Conservation (phyloP, 2,329 filamentous ascomycete species). For the Neonectria neomacrospora region DNA sequence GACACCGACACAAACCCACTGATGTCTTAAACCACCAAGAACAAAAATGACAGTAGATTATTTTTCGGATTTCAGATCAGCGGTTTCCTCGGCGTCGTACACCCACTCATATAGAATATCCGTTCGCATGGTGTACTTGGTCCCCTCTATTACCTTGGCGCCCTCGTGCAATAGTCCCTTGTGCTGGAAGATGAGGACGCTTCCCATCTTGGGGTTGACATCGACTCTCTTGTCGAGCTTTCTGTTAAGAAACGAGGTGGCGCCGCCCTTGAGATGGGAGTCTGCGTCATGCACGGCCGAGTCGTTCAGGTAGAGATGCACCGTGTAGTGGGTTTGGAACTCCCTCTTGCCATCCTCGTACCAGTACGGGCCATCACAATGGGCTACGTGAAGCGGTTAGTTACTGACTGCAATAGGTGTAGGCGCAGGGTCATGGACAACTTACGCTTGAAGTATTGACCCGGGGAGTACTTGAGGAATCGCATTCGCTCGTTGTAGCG, state of each 20-base stretch:
- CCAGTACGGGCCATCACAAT: constrained; percentile 74
- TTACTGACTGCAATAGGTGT: rapidly evolving
- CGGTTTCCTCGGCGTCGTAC: constrained; percentile 13
- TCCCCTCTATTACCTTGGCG: constrained; percentile 60
- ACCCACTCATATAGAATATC: constrained; percentile 63
- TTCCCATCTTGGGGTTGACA: constrained; percentile 65
- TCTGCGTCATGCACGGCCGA: constrained; percentile 36
- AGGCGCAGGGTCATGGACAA: neutral
- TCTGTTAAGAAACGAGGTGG: constrained; percentile 64
- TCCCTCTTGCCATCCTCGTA: constrained; percentile 60
- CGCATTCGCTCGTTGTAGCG: constrained; percentile 78
- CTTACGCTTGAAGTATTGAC: constrained; percentile 76
- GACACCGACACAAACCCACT: no score
- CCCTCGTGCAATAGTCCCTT: constrained; percentile 62
- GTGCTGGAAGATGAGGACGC: constrained; percentile 72
- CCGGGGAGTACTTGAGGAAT: constrained; percentile 77
- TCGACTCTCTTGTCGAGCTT: constrained; percentile 58
- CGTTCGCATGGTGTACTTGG: constrained; percentile 67
- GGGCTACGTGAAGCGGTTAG: constrained; percentile 57
- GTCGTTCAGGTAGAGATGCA: constrained; percentile 62
- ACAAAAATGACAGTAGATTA: no score
- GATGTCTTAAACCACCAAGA: no score
- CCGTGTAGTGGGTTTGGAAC: constrained; percentile 61
- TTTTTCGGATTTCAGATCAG: neutral
- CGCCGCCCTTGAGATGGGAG: constrained; percentile 59